phyloP scores from a whole-genome alignment of 768 basidiomycete species.

The Boletus rex-veris region DNA sequence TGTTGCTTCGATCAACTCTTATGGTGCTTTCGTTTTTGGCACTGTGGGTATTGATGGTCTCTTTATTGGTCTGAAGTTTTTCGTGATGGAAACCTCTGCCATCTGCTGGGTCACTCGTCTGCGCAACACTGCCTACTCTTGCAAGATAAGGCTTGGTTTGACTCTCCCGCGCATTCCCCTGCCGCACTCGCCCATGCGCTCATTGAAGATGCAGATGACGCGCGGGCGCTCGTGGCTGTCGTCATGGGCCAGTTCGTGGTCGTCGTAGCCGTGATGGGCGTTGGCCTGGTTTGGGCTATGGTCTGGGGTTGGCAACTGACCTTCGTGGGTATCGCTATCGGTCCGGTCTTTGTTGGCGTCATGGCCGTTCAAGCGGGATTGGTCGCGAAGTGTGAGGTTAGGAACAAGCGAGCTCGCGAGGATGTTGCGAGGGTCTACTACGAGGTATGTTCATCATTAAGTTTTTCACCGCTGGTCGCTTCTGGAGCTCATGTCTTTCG shows the following conservation, averaged over 20 bases:
- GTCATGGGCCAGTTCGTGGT: slow-evolving; percentile 71
- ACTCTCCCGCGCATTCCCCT: slow-evolving; percentile 57
- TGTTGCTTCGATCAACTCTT: slow-evolving; percentile 62
- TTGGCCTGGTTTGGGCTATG: slow-evolving; percentile 90
- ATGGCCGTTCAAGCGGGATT: slow-evolving; percentile 76
- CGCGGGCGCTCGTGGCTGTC: slow-evolving; percentile 67
- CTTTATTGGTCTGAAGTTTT: slow-evolving; percentile 71
- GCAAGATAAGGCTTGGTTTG: slow-evolving; percentile 90
- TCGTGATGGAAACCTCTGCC: slow-evolving; percentile 71
- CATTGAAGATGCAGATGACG: slow-evolving; percentile 89
- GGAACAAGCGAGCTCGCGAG: slow-evolving; percentile 86
- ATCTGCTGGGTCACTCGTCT: slow-evolving; percentile 72
- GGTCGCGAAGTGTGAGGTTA: slow-evolving; percentile 64
- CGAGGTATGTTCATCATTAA: slow-evolving; percentile 52
- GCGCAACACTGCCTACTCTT: slow-evolving; percentile 51
- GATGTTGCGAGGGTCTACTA: slow-evolving; percentile 82
- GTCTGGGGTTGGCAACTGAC: slow-evolving; percentile 89
- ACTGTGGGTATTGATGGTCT: slow-evolving; percentile 76
- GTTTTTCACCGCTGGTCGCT: neutral
- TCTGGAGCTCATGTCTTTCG: slow-evolving; percentile 2
- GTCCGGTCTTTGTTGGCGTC: slow-evolving; percentile 72
- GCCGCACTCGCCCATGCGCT: slow-evolving; percentile 66
- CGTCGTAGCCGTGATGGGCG: slow-evolving; percentile 72
- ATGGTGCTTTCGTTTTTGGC: slow-evolving; percentile 68
- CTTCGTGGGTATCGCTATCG: slow-evolving; percentile 83